Base-by-base conservation (phyloP, 106 monocot species). In the Platanthera zijinensis region DNA sequence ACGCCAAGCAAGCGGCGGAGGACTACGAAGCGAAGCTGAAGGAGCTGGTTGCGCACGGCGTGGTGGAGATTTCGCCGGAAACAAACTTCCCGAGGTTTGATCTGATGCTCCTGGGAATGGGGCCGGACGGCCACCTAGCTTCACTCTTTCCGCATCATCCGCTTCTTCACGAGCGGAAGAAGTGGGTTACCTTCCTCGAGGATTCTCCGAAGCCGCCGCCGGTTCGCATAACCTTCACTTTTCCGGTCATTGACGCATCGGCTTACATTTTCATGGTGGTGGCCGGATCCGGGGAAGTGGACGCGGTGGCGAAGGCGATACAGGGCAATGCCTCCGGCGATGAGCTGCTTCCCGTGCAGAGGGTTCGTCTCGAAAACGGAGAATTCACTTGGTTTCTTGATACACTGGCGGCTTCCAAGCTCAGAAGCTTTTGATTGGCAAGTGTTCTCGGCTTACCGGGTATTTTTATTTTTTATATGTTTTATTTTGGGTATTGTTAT, bases 201-300 rank as follows among this genome's bases (percentile, higher is more conserved):
- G 76, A 91, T 72, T 91, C 91, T 5, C 91, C 91, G 52, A 91
- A 91, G 59, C 91, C 91, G 56, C 91, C 91, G 5, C 91, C 91
- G 0, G 80, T 81, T 12, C 84, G 91, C 80, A 88, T 91, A 47
- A 91, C 91, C 8, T 91, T 88, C 61, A 91, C 91, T 12, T 84
- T 91, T 52, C 91, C 91, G 0, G 80, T 91, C 18, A 91, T 91
- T 73, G 71, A 88, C 70, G 75, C 88, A 8, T 91, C 91, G n/a
- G 84, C 88, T 6, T 80, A 88, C 47, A 83, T 91, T 77, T 85
- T 81, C 28, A 79, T 88, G 80, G 91, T 91, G 69, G 82, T 91
- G 10, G 75, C 78, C 59, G 91, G 91, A 66, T 25, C 71, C 74
- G 84, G 78, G n/a, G 82, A 88, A 84, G 88, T 83, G 57, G 82